phyloP scores from a whole-genome alignment of 2,329 filamentous ascomycete species.

The Aspergillus tanneri region DNA sequence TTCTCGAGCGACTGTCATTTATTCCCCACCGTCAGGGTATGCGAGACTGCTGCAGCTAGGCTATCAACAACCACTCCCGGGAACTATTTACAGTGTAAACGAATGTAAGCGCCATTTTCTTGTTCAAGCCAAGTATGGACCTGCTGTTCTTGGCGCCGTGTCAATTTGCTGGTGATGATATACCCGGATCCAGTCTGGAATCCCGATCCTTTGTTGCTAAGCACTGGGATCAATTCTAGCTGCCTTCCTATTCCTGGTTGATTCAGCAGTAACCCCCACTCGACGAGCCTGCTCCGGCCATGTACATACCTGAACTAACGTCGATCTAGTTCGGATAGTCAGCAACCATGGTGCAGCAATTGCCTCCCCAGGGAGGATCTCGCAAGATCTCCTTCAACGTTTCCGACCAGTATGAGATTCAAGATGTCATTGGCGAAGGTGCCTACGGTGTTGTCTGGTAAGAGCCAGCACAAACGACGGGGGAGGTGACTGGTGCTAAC shows the following conservation, averaged over 20 bases:
- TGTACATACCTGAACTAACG: not conserved
- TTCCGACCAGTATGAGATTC: slow-evolving; percentile 98
- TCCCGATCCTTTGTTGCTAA: not conserved
- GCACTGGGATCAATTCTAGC: not conserved
- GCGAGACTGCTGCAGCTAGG: not conserved
- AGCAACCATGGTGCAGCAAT: slow-evolving; percentile 44
- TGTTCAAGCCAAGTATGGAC: not conserved
- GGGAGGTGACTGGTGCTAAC: slow-evolving; percentile 15
- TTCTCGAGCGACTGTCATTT: not conserved
- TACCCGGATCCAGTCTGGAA: not conserved
- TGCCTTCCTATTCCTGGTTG: not conserved
- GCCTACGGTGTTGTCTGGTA: slow-evolving; percentile 99
- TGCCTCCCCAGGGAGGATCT: slow-evolving; percentile 55
- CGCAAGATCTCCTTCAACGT: slow-evolving; percentile 99
- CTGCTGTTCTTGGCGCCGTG: not conserved
- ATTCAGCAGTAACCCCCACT: not conserved
- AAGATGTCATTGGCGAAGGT: slow-evolving; percentile 98
- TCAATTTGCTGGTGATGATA: not conserved
- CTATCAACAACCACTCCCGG: not conserved
- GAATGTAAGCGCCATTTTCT: slow-evolving; percentile 7
- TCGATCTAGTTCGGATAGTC: slow-evolving; percentile 8
- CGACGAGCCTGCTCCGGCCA: not conserved
- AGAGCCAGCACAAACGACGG: slow-evolving; percentile 35
- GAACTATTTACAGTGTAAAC: not conserved
- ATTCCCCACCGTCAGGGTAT: not conserved